Conservation (phyloP, 805 yeast species). For the Debaryomyces tyrocola region DNA sequence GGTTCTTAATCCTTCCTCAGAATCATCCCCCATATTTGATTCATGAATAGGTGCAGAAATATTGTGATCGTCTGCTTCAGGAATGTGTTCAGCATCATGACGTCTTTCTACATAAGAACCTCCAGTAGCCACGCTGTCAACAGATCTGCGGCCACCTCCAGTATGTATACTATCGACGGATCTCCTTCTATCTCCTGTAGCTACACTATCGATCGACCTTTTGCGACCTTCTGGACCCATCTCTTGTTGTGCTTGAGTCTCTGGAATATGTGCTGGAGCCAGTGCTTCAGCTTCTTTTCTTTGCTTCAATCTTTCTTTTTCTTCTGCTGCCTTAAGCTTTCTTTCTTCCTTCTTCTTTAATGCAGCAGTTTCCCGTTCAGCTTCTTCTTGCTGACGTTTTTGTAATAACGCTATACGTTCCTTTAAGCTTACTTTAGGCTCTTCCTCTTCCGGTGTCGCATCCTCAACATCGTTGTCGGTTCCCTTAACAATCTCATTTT, state of each 20-base stretch:
- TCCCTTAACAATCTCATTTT: conserved; percentile 23
- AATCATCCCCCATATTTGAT: conserved; percentile 1
- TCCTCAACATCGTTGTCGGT: conserved; percentile 19
- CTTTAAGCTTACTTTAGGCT: conserved; percentile 77
- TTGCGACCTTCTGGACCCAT: conserved; percentile 3
- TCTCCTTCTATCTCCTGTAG: not conserved
- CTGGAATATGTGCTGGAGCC: not conserved
- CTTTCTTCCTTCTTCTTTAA: conserved; percentile 51
- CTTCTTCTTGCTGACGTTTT: conserved; percentile 77
- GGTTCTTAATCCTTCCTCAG: conserved; percentile 8
- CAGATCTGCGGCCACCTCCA: too few relatives aligned
- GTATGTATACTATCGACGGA: conserved; percentile 2
- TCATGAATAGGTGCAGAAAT: not conserved
- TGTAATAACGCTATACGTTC: conserved; percentile 86
- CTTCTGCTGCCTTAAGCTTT: conserved; percentile 42
- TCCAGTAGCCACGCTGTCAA: not conserved
- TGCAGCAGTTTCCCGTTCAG: conserved; percentile 66
- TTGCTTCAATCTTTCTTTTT: conserved; percentile 22
- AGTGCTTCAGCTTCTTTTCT: conserved; percentile 17
- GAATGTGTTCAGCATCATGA: not conserved
- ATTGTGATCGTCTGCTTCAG: conserved; percentile 8
- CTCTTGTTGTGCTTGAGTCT: not conserved
- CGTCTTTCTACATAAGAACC: not conserved
- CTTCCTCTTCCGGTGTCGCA: conserved; percentile 45
- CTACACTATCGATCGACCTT: conserved; percentile 3